Conservation (phyloP, 208 protist genomes). For the Leishmania mexicana region DNA sequence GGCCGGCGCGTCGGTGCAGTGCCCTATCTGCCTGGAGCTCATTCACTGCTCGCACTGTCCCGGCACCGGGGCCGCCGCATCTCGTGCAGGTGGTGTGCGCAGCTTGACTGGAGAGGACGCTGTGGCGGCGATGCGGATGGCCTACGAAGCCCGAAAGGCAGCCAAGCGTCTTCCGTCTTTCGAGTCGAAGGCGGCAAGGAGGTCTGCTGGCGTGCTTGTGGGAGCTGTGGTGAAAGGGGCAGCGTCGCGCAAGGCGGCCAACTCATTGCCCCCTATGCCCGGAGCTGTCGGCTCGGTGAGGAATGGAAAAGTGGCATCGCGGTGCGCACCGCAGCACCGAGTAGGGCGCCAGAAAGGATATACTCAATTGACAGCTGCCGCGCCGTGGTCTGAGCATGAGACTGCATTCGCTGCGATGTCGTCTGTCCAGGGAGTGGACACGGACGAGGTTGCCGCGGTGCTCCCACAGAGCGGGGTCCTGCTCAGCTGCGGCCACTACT, state of each 20-base stretch:
- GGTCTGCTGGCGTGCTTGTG: background rate
- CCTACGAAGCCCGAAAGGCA: slow-evolving; percentile 20
- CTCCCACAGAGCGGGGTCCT: slow-evolving; percentile 44
- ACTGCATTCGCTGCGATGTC: background rate
- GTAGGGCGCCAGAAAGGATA: background rate
- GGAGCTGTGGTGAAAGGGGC: background rate
- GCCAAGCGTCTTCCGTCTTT: background rate
- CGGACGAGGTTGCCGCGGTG: background rate
- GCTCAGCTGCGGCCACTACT: slow-evolving; percentile 86
- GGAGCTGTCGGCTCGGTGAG: background rate
- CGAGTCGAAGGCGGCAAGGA: background rate
- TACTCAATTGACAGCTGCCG: background rate
- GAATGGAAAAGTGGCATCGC: background rate
- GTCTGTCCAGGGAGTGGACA: background rate
- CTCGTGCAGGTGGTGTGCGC: background rate
- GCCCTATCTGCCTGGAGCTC: slow-evolving; percentile 63
- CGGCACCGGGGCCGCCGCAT: background rate
- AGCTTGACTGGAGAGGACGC: background rate
- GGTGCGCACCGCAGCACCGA: background rate
- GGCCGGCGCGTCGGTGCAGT: slow-evolving; percentile 15
- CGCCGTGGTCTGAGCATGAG: background rate
- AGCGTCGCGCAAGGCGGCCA: background rate
- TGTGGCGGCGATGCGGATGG: slow-evolving; percentile 19
- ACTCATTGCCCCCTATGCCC: background rate
- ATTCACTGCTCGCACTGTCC: slow-evolving; percentile 31